Evolutionary conservation across 495 filamentous ascomycete species (phyloP).

Genomic region (Lentithecium fluviatile): DNA sequence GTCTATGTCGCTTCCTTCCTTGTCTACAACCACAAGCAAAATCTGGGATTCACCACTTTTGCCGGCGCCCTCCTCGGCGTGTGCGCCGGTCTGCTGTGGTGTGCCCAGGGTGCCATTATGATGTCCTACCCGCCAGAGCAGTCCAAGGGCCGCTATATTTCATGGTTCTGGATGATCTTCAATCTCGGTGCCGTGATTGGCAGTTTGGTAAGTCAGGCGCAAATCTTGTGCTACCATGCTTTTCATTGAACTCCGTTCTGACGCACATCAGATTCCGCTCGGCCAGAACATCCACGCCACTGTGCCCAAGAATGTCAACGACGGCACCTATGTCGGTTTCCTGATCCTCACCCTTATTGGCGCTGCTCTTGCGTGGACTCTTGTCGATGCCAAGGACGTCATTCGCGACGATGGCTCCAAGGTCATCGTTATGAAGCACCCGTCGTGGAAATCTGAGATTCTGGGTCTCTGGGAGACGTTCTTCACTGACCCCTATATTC

Average conservation of each 20-base stretch:
- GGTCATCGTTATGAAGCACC: conserved; percentile 84
- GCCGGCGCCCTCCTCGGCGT: conserved; percentile 61
- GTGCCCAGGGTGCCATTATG: conserved; percentile 92
- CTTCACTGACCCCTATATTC: conserved; percentile 68
- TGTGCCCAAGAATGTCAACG: conserved; percentile 60
- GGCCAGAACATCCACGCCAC: conserved; percentile 71
- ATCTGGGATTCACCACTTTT: conserved; percentile 56
- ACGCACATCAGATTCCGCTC: conserved; percentile 60
- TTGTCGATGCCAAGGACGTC: conserved; percentile 76
- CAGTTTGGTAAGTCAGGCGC: conserved; percentile 58
- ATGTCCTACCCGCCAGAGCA: conserved; percentile 85
- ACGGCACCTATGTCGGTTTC: conserved; percentile 90
- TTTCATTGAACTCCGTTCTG: background rate
- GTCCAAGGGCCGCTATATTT: conserved; percentile 84
- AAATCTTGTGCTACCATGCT: background rate
- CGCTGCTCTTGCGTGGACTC: conserved; percentile 65
- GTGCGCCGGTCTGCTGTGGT: conserved; percentile 87
- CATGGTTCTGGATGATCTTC: conserved; percentile 93
- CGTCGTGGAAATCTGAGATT: conserved; percentile 69
- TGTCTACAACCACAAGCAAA: conserved; percentile 76
- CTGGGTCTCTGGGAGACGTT: conserved; percentile 75
- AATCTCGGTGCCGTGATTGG: conserved; percentile 92
- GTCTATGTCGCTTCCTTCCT: conserved; percentile 78
- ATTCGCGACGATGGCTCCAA: conserved; percentile 78
- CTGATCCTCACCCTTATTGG: conserved; percentile 80